These are phyloP conservation scores for Nadsonia commutata DNA, from an alignment of 1,139 yeast species.

Conservation along the genomic window DNA sequence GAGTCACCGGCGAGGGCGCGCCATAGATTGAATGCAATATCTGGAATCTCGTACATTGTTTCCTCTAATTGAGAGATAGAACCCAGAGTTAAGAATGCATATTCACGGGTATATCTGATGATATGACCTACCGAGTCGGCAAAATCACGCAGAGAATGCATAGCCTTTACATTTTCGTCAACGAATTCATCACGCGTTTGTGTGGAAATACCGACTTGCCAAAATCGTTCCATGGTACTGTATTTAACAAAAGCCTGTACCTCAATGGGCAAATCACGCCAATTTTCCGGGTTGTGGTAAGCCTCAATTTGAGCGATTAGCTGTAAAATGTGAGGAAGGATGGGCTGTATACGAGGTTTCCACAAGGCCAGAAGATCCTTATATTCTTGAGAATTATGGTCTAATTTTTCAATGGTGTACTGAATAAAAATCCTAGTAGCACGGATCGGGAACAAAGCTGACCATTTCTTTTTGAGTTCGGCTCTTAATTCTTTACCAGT, in stretches of 20 bases:
- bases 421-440: constrained; percentile 92
- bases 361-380: constrained; percentile 59
- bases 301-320: constrained; percentile 82
- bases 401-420: constrained; percentile 82
- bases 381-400: constrained; percentile 64
- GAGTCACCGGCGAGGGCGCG: constrained; percentile 76
- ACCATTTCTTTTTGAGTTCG: constrained; percentile 81
- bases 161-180: constrained; percentile 88
- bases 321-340: constrained; percentile 80
- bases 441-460: constrained; percentile 83
- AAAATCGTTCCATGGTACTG: constrained; percentile 82
- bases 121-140: constrained; percentile 98
- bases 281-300: constrained; percentile 83
- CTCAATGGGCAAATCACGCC: constrained; percentile 75
- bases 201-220: constrained; percentile 97
- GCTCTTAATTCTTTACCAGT: constrained; percentile 64
- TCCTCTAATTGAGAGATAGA: constrained; percentile 84
- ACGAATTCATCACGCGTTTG: constrained; percentile 90
- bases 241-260: constrained; percentile 83
- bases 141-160: constrained; percentile 84
- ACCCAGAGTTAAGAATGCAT: constrained; percentile 80
- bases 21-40: constrained; percentile 64
- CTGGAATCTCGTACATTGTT: constrained; percentile 75
- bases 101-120: constrained; percentile 88
- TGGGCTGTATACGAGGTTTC: constrained; percentile 88